phyloP scores from a whole-genome alignment of 2,329 filamentous ascomycete species.

The Chrysoporthe puriensis region DNA sequence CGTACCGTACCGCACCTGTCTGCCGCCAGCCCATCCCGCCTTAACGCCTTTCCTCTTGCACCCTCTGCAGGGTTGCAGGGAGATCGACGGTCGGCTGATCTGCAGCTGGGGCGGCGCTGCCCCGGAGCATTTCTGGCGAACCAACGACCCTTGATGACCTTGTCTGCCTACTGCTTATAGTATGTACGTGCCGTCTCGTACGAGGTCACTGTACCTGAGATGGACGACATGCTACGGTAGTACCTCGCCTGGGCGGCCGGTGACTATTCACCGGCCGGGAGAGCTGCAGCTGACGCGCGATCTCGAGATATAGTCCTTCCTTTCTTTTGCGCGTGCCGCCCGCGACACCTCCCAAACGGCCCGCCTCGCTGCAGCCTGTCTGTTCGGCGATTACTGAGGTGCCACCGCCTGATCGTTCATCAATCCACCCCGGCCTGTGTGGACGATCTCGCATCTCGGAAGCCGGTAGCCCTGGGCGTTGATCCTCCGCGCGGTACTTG shows the following conservation, averaged over 20 bases:
- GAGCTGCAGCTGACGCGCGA: slow-evolving; percentile 25
- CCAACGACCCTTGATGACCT: background rate
- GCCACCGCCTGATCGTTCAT: slow-evolving; percentile 8
- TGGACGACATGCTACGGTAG: background rate
- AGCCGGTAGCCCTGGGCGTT: slow-evolving; percentile 16
- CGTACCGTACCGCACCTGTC: slow-evolving; percentile 13
- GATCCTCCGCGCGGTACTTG: slow-evolving; percentile 14
- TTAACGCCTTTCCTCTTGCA: slow-evolving; percentile 25
- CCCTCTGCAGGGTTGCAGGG: slow-evolving; percentile 21
- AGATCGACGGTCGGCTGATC: slow-evolving; percentile 31
- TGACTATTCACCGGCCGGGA: background rate
- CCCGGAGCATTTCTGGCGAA: slow-evolving; percentile 13
- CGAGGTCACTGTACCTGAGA: slow-evolving; percentile 1
- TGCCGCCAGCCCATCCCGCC: slow-evolving; percentile 22
- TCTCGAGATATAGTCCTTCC: slow-evolving; percentile 14
- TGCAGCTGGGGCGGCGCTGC: slow-evolving; percentile 28
- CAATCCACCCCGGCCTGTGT: background rate
- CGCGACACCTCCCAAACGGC: slow-evolving; percentile 2
- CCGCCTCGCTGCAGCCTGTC: background rate
- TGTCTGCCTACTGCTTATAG: background rate
- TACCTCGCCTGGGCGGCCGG: background rate
- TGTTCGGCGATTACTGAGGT: slow-evolving; percentile 1
- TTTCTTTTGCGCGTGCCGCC: slow-evolving; percentile 18
- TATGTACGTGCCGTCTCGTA: background rate
- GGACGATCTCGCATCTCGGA: slow-evolving; percentile 21